phyloP scores from a whole-genome alignment of 176 grass and related monocot genomes.

The Carex pumila region DNA sequence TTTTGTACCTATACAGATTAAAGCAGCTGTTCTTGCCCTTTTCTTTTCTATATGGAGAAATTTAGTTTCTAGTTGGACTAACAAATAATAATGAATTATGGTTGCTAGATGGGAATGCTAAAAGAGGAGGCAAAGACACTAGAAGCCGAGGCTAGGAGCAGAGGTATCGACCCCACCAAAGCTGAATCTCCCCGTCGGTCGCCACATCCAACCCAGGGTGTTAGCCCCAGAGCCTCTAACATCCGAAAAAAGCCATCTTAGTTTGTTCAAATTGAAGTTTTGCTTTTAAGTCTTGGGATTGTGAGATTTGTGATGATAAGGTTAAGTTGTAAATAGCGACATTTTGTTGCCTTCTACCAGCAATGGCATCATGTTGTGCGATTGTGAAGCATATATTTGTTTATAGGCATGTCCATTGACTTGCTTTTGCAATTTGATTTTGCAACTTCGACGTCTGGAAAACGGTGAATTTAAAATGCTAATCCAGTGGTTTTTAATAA shows the following conservation, averaged over 20 bases:
- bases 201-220: conserved; percentile 1
- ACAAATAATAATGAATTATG: not conserved
- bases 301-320: not conserved
- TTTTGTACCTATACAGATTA: not conserved
- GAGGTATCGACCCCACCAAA: not conserved
- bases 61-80: not conserved
- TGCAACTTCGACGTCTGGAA: not conserved
- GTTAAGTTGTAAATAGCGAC: conserved; percentile 9
- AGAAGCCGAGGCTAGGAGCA: conserved; percentile 10
- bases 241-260: not conserved
- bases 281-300: not conserved
- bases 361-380: not conserved
- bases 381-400: not conserved
- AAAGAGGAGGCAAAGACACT: conserved; percentile 5
- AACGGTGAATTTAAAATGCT: not conserved
- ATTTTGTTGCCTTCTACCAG: not conserved
- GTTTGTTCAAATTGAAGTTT: not conserved
- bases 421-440: not conserved
- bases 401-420: not conserved
- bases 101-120: conserved; percentile 16
- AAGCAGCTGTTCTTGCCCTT: not conserved
- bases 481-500: not conserved
- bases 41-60: not conserved
- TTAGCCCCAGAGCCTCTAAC: conserved; percentile 12
- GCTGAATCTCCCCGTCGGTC: not conserved